Percentiles rank a stretch among this genome's conserved stretches.
Conservation (phyloP, 2,329 filamentous ascomycete genomes). For the Teratosphaeria zuluensis region DNA sequence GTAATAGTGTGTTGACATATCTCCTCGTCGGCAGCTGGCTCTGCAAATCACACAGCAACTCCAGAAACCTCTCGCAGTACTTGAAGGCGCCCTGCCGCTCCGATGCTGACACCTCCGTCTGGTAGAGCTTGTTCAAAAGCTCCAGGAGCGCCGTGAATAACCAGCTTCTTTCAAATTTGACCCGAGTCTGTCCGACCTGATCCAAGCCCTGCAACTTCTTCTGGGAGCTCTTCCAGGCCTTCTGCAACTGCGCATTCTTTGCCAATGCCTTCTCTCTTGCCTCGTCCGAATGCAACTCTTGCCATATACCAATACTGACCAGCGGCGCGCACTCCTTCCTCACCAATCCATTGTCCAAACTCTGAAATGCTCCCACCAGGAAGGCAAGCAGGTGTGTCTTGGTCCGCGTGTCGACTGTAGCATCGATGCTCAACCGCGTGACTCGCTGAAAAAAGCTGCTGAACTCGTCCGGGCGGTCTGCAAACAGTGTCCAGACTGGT, state of each 20-base stretch:
- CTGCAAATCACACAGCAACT: slow-evolving; percentile 80
- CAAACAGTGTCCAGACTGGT: slow-evolving; percentile 79
- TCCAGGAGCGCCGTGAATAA: slow-evolving; percentile 76
- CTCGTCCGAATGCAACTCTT: slow-evolving; percentile 73
- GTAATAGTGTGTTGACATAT: slow-evolving; percentile 81
- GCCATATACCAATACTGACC: slow-evolving; percentile 92
- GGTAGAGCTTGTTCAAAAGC: slow-evolving; percentile 67
- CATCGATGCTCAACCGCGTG: slow-evolving; percentile 67
- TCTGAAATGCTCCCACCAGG: slow-evolving; percentile 86
- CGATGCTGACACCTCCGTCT: slow-evolving; percentile 25
- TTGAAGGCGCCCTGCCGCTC: slow-evolving; percentile 46
- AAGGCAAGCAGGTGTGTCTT: slow-evolving; percentile 81
- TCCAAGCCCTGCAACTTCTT: slow-evolving; percentile 86
- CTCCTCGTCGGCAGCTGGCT: slow-evolving; percentile 89
- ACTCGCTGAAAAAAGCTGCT: slow-evolving; percentile 81
- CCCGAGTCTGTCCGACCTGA: slow-evolving; percentile 62
- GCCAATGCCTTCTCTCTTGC: slow-evolving; percentile 65
- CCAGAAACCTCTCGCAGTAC: slow-evolving; percentile 89
- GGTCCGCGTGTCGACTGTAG: slow-evolving; percentile 33
- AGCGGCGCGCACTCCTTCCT: slow-evolving; percentile 93
- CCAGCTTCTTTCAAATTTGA: slow-evolving; percentile 91
- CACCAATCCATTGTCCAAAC: slow-evolving; percentile 76
- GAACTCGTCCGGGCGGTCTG: slow-evolving; percentile 69
- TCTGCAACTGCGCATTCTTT: slow-evolving; percentile 64
- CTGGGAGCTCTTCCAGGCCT: slow-evolving; percentile 78